Conservation (phyloP, 495 filamentous ascomycete species). For the Gamarada debralockiae region DNA sequence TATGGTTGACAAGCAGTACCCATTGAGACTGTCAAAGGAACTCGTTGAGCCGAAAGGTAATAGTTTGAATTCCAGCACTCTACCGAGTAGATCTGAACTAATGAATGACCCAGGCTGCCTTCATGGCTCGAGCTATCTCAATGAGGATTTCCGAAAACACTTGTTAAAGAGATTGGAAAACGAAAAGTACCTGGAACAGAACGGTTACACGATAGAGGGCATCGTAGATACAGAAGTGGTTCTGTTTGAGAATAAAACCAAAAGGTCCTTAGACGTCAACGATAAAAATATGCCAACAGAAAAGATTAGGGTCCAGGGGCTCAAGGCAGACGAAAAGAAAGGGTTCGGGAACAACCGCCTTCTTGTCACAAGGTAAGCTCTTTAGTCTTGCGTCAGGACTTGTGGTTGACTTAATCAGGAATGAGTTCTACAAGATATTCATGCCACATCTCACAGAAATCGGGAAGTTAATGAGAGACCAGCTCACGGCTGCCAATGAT, state of each 20-base stretch:
- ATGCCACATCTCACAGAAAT: not conserved
- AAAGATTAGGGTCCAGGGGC: not conserved
- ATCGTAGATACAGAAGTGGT: conserved; percentile 1
- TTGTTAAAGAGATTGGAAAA: not conserved
- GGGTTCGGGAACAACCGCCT: not conserved
- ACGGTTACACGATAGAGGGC: not conserved
- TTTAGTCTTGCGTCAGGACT: not conserved
- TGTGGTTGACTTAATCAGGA: not conserved
- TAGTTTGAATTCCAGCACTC: too few species aligned
- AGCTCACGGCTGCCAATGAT: conserved; percentile 2
- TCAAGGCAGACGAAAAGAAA: not conserved
- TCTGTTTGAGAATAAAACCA: conserved; percentile 2
- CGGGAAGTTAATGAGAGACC: conserved; percentile 2
- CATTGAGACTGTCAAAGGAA: conserved; percentile 23
- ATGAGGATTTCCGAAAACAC: conserved; percentile 7
- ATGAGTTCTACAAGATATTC: conserved; percentile 4
- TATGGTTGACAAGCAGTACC: conserved; percentile 26
- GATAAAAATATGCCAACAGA: not conserved
- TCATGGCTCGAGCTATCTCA: conserved; percentile 13
- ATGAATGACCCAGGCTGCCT: conserved; percentile 5
- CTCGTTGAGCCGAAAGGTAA: conserved; percentile 2
- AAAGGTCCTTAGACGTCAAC: not conserved
- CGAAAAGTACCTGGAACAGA: not conserved
- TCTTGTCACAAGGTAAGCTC: conserved; percentile 1
- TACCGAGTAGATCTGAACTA: too few species aligned